Percentiles rank a stretch among this genome's conserved stretches.
Evolutionary conservation across 2,329 filamentous ascomycete genomes (phyloP).

Genomic region (Monosporascus sp.): DNA sequence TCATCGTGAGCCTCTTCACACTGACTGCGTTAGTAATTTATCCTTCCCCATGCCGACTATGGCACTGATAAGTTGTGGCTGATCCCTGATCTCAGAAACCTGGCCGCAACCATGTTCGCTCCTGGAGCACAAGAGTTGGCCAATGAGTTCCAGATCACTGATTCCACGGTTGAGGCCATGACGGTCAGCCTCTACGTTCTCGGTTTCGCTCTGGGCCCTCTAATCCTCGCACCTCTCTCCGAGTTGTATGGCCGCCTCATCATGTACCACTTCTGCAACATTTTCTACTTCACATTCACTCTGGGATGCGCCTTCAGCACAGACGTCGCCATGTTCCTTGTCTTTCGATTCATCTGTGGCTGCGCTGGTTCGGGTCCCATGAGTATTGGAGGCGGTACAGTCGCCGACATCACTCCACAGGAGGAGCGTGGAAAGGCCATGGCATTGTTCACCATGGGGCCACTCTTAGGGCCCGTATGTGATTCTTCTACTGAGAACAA

Average conservation of each 20-base stretch:
- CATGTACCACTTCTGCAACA: slow-evolving; percentile 10
- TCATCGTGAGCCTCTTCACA: background rate
- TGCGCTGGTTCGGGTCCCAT: slow-evolving; percentile 21
- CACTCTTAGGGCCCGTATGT: slow-evolving; percentile 29
- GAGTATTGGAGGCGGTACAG: slow-evolving; percentile 31
- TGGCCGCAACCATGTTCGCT: slow-evolving; percentile 16
- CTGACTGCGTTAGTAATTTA: background rate
- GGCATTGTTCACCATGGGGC: slow-evolving; percentile 31
- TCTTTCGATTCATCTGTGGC: slow-evolving; percentile 27
- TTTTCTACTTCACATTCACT: slow-evolving; percentile 12
- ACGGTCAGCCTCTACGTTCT: slow-evolving; percentile 13
- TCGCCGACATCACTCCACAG: slow-evolving; percentile 31
- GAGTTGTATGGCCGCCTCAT: slow-evolving; percentile 14
- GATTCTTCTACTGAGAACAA: slow-evolving; percentile 27
- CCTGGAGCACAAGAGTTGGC: slow-evolving; percentile 11
- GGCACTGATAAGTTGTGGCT: too few species aligned
- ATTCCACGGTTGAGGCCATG: slow-evolving; percentile 8
- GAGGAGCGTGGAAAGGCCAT: slow-evolving; percentile 32
- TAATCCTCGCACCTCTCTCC: slow-evolving; percentile 11
- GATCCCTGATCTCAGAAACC: background rate
- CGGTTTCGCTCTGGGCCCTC: slow-evolving; percentile 11
- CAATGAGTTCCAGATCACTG: slow-evolving; percentile 10
- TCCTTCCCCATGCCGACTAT: too few species aligned
- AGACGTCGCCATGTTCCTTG: slow-evolving; percentile 9
- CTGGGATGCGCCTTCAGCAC: slow-evolving; percentile 11